phyloP scores from a whole-genome alignment of 306 rosid species.

The Cicer yamashitae region DNA sequence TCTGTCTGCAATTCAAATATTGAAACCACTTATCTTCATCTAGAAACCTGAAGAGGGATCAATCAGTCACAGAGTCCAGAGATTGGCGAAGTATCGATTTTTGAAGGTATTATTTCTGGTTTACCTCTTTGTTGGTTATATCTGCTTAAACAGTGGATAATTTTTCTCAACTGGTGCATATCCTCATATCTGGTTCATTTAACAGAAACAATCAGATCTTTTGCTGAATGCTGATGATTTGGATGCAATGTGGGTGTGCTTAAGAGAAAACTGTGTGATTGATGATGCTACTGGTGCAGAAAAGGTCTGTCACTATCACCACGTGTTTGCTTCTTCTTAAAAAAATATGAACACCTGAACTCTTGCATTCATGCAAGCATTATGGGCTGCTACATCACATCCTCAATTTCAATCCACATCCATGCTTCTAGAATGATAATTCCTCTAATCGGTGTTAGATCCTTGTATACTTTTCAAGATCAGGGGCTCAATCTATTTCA shows the following conservation, averaged over 20 bases:
- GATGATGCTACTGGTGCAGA: slow-evolving; percentile 99
- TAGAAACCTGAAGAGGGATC: slow-evolving; percentile 99
- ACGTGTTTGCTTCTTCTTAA: slow-evolving; percentile 32
- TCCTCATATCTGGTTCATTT: slow-evolving; percentile 22
- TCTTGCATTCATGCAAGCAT: not conserved
- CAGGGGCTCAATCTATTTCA: not conserved
- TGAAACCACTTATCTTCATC: slow-evolving; percentile 39
- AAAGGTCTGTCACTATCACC: slow-evolving; percentile 62
- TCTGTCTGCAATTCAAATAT: slow-evolving; percentile 8
- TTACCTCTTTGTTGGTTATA: slow-evolving; percentile 29
- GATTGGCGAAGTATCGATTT: slow-evolving; percentile 91
- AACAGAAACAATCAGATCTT: slow-evolving; percentile 98
- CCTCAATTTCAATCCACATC: slow-evolving; percentile 2
- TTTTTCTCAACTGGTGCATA: slow-evolving; percentile 40
- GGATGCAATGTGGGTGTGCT: slow-evolving; percentile 98
- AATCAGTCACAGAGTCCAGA: slow-evolving; percentile 90
- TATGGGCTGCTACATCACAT: slow-evolving; percentile 1
- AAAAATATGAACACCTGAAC: not conserved
- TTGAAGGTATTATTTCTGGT: slow-evolving; percentile 62
- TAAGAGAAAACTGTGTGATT: slow-evolving; percentile 96
- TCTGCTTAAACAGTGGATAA: slow-evolving; percentile 20
- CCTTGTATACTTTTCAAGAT: slow-evolving; percentile 8
- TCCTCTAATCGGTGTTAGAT: not conserved
- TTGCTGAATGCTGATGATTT: slow-evolving; percentile 96
- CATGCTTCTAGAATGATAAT: slow-evolving; percentile 27